These are phyloP conservation scores for Magnaporthiopsis incrustans DNA, from an alignment of 2,329 filamentous ascomycete genomes.

Conservation along the genomic window DNA sequence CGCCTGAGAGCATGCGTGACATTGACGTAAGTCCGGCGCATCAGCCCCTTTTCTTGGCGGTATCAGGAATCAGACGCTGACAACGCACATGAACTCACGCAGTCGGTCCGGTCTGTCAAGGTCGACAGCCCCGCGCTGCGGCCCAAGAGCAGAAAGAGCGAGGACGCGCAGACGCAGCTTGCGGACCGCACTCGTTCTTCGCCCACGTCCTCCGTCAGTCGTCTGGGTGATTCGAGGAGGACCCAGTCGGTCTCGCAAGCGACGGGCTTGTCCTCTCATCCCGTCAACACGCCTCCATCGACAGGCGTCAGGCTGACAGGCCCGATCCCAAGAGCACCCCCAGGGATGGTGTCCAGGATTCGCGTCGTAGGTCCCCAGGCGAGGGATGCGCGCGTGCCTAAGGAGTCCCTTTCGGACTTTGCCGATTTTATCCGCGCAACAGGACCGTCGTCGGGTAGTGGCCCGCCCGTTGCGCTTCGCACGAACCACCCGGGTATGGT, in stretches of 20 bases:
- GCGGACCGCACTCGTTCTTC: slow-evolving; percentile 39
- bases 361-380: slow-evolving; percentile 34
- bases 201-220: slow-evolving; percentile 29
- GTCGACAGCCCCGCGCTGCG: slow-evolving; percentile 31
- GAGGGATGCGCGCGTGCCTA: slow-evolving; percentile 63
- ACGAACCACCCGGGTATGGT: slow-evolving; percentile 10
- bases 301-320: slow-evolving; percentile 19
- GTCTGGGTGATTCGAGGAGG: slow-evolving; percentile 25
- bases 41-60: neutral
- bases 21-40: slow-evolving; percentile 52
- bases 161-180: slow-evolving; percentile 28
- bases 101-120: slow-evolving; percentile 33
- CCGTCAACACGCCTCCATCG: slow-evolving; percentile 20
- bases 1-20: slow-evolving; percentile 68
- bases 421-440: slow-evolving; percentile 85
- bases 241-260: slow-evolving; percentile 25
- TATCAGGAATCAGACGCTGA: neutral
- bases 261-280: slow-evolving; percentile 29
- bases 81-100: neutral
- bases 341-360: slow-evolving; percentile 23
- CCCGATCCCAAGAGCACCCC: slow-evolving; percentile 23
- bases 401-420: slow-evolving; percentile 72
- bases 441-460: slow-evolving; percentile 50
- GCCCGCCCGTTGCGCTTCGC: slow-evolving; percentile 19
- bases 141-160: slow-evolving; percentile 36